phyloP scores from a whole-genome alignment of 2,329 filamentous ascomycete genomes.

The Ophiostoma sp. region DNA sequence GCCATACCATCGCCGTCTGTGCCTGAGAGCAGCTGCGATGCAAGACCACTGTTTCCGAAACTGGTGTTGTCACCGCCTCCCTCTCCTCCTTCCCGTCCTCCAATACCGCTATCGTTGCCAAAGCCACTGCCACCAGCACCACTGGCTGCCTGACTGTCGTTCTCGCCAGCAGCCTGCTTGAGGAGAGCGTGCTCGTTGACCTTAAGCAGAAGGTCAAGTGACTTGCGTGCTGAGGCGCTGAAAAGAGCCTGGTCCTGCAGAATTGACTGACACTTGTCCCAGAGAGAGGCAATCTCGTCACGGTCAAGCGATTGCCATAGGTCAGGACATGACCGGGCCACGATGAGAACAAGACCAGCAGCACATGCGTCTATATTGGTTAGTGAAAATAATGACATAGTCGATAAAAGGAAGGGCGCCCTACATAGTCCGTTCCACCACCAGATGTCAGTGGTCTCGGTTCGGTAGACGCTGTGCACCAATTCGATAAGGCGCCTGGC shows the following conservation, averaged over 20 bases:
- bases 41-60: background rate
- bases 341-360: conserved; percentile 26
- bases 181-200: conserved; percentile 24
- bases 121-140: background rate
- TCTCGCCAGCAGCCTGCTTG: conserved; percentile 20
- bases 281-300: conserved; percentile 18
- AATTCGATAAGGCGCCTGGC: conserved; percentile 21
- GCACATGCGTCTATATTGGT: conserved; percentile 21
- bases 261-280: conserved; percentile 25
- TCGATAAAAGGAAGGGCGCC: background rate
- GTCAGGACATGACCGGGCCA: conserved; percentile 23
- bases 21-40: background rate
- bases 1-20: background rate
- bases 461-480: conserved; percentile 22
- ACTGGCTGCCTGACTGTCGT: background rate
- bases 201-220: conserved; percentile 23
- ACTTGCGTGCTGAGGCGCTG: conserved; percentile 25
- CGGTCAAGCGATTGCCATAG: conserved; percentile 24
- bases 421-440: conserved; percentile 28
- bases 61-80: background rate
- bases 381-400: background rate
- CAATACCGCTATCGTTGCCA: background rate
- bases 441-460: conserved; percentile 22
- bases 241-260: conserved; percentile 24
- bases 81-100: background rate